Evolutionary conservation across 495 filamentous ascomycete genomes (phyloP), one percentile per base, ranked within the genome.

Genomic region (Daldinia bambusicola): DNA sequence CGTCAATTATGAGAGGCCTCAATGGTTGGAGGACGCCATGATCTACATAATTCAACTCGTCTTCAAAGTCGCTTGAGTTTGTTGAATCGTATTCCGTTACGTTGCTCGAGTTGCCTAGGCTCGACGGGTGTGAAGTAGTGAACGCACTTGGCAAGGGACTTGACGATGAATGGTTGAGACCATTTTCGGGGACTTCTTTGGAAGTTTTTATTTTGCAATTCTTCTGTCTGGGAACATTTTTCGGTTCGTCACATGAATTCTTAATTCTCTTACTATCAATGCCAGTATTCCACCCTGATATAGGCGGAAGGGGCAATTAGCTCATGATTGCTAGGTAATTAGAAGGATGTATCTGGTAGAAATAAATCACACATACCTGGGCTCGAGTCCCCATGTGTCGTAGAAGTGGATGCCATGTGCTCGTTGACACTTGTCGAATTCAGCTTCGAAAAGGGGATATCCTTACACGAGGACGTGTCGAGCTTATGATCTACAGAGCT

Each of bases 1-100:
- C 18, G 0, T 48, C 3, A 12, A 48, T 8, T 48, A 48, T 48
- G 7, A 16, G 10, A 10, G 18, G 0, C 4, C 3, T 48, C 12
- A 48, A 8, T 3, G 18, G 18, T 12, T 48, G 18, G 18, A 48
- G 43, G 12, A 48, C 20, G 18, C 18, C 43, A 1, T 22, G 43
- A n/a, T 48, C 43, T 18, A 48, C 20, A 8, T 8, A 16, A 22
- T 48, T 48, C 4, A 10, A 18, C 4, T 48, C 43, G 20, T 48
- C 43, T 13, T 48, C 43, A 13, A 48, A 48, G 18, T 48, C 43
- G 16, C 43, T 48, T 48, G 43, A 48, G 43, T 48, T 48, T 8
- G 16, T 48, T 22, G 43, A 48, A 16, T 48, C 43, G 1, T 48
- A 48, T 48, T 48, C 43, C 0, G 43, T 48, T 13, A 48, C 43